phyloP scores from a whole-genome alignment of 176 grass and related monocot genomes.

The Aegilops speltoides region DNA sequence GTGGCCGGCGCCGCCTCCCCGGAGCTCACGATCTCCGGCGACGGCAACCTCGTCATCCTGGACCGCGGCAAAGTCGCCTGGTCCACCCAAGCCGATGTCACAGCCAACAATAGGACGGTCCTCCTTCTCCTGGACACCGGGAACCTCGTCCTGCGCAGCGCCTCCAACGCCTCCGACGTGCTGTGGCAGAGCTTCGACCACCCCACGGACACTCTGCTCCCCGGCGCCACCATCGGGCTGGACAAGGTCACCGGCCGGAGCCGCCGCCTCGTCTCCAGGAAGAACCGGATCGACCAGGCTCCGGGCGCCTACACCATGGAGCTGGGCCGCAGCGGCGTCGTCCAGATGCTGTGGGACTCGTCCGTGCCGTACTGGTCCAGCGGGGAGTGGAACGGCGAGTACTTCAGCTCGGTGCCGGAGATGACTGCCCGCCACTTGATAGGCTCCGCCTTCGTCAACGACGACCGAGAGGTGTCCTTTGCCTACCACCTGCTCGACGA shows the following conservation, averaged over 20 bases:
- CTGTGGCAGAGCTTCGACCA: slow-evolving; percentile 44
- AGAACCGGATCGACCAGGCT: neutral
- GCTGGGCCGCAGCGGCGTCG: neutral
- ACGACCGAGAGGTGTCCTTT: slow-evolving; percentile 4
- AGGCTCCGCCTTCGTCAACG: neutral
- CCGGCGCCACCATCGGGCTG: slow-evolving; percentile 18
- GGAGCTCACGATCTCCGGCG: neutral
- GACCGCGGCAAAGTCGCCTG: neutral
- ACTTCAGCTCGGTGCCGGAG: neutral
- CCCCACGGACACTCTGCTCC: slow-evolving; percentile 14
- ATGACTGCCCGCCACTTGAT: slow-evolving; percentile 1
- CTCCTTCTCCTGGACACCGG: neutral
- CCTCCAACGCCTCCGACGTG: neutral
- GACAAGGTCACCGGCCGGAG: slow-evolving; percentile 13
- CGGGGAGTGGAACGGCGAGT: slow-evolving; percentile 7
- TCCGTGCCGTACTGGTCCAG: neutral
- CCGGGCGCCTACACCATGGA: neutral
- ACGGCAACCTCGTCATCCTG: neutral
- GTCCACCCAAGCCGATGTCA: slow-evolving; percentile 14
- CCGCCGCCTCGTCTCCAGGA: neutral
- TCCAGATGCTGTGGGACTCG: neutral
- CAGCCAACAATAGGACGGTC: neutral
- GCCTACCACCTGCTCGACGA: slow-evolving; percentile 7
- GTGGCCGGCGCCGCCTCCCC: neutral
- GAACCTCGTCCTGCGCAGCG: neutral